A percentile compares a stretch with the other conserved stretches of the same genome.
phyloP scores from a whole-genome alignment of 805 yeast genomes.

The Candida ovalis region DNA sequence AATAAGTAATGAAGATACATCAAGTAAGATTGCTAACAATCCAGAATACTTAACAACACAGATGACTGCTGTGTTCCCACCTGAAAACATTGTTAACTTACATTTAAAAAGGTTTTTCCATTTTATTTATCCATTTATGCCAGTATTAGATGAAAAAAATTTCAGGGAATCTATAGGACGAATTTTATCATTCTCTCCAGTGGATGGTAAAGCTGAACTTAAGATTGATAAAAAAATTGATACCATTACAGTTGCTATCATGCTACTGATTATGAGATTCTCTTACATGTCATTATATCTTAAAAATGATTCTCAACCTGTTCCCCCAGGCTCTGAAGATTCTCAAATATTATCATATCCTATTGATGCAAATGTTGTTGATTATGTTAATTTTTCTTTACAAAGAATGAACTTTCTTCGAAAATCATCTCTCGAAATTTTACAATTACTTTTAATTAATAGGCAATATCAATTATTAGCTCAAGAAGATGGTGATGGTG shows the following conservation, averaged over 20 bases:
- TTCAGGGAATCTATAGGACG: constrained; percentile 32
- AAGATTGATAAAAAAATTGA: constrained; percentile 15
- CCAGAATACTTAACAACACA: not conserved
- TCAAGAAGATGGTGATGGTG: constrained; percentile 51
- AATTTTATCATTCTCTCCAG: constrained; percentile 25
- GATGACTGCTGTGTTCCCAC: constrained; percentile 23
- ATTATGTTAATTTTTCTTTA: constrained; percentile 37
- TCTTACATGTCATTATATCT: constrained; percentile 24
- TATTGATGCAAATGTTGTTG: constrained; percentile 36
- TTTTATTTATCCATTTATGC: constrained; percentile 42
- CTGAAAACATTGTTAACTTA: constrained; percentile 32
- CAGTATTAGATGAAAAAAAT: constrained; percentile 40
- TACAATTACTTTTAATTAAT: constrained; percentile 40
- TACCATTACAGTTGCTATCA: constrained; percentile 20
- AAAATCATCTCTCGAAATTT: constrained; percentile 36
- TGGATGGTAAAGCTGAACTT: constrained; percentile 3
- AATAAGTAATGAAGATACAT: not conserved
- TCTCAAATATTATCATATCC: constrained; percentile 33
- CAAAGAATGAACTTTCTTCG: constrained; percentile 37
- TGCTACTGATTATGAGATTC: constrained; percentile 27
- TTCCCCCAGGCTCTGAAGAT: constrained; percentile 18
- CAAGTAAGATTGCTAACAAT: not conserved
- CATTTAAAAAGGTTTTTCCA: constrained; percentile 37
- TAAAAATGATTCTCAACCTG: constrained; percentile 12
- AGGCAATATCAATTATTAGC: constrained; percentile 39